Conservation (phyloP, 495 filamentous ascomycete species). For the Penicillium cinerascens region DNA sequence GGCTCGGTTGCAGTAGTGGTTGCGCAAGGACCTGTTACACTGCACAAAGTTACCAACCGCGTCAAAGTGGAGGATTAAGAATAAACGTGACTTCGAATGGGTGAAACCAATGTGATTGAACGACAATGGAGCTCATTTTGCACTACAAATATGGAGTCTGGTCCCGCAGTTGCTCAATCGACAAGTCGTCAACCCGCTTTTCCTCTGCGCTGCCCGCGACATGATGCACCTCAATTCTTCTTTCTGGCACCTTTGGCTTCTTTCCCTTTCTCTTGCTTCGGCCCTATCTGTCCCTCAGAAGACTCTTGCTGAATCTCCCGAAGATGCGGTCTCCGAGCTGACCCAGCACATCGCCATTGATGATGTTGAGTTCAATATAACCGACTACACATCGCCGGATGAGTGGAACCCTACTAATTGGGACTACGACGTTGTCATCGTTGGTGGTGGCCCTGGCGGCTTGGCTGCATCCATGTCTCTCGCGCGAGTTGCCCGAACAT, state of each 20-base stretch:
- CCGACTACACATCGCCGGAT: constrained; percentile 1
- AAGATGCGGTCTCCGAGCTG: neutral
- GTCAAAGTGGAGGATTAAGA: neutral
- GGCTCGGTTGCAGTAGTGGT: neutral
- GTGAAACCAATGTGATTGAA: neutral
- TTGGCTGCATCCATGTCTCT: constrained; percentile 8
- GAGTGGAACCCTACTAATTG: constrained; percentile 1
- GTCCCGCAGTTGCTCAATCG: neutral
- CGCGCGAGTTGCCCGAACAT: constrained; percentile 2
- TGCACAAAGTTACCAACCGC: neutral
- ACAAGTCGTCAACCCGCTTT: neutral
- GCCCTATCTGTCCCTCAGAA: constrained; percentile 6
- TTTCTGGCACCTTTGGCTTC: neutral
- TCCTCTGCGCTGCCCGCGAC: neutral
- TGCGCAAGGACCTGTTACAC: neutral
- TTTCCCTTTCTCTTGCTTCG: neutral
- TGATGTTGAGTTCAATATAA: neutral
- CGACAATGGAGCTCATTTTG: neutral
- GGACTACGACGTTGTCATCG: constrained; percentile 11
- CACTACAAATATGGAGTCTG: neutral
- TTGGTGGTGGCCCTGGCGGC: constrained; percentile 11
- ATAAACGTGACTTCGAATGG: too few relatives aligned
- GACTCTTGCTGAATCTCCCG: neutral
- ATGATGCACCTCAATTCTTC: neutral
- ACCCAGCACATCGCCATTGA: neutral